phyloP scores from a whole-genome alignment of 176 grass and related monocot species.

The Oryza nivara region DNA sequence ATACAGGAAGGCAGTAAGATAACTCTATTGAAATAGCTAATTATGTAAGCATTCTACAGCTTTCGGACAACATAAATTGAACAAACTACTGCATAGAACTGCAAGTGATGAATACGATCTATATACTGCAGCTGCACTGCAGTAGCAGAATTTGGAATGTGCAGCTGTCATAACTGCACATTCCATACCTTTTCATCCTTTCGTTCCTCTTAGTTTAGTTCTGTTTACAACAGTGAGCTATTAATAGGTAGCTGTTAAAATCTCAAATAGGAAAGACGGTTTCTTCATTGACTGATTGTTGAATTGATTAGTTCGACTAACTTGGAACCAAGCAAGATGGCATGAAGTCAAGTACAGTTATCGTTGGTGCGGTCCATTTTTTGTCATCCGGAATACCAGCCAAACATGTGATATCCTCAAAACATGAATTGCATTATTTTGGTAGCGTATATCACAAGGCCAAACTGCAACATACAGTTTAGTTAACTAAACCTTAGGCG shows the following conservation, averaged over 20 bases:
- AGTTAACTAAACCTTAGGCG: not conserved
- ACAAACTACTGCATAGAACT: too few relatives aligned
- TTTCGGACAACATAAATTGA: too few relatives aligned
- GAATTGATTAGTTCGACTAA: not conserved
- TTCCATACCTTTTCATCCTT: too few relatives aligned
- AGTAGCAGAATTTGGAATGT: too few relatives aligned
- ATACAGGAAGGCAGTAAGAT: not conserved
- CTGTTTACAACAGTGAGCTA: not conserved
- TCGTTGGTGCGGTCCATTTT: not conserved
- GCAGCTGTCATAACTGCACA: too few relatives aligned
- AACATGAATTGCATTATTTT: not conserved
- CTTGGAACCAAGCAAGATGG: not conserved
- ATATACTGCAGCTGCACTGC: too few relatives aligned
- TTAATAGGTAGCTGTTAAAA: not conserved
- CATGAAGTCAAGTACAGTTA: not conserved
- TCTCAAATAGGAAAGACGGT: not conserved
- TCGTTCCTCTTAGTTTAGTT: too few relatives aligned
- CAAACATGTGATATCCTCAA: conserved; percentile 21
- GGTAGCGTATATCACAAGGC: not conserved
- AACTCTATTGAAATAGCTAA: too few relatives aligned
- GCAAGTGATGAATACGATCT: too few relatives aligned
- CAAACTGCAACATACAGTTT: not conserved
- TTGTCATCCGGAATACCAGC: not conserved
- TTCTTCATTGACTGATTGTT: not conserved
- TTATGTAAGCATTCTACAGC: too few relatives aligned